Evolutionary conservation across 257 asterid species (phyloP).

Genomic region (Fraxinus americana): DNA sequence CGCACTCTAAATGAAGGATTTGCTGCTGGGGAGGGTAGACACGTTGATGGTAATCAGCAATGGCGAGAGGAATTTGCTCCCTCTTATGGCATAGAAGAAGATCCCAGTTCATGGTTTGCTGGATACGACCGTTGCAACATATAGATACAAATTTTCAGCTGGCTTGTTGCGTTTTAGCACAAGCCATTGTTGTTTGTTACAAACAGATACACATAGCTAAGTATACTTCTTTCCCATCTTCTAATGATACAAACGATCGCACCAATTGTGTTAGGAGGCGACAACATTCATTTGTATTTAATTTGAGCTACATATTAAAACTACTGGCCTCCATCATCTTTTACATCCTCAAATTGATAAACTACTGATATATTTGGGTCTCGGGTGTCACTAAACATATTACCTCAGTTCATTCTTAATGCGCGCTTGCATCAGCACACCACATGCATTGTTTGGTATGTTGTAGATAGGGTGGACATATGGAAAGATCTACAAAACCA

Average conservation of each 20-base stretch:
- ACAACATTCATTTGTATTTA: conserved; percentile 26
- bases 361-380: not conserved
- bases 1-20: conserved; percentile 36
- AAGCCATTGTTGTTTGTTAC: conserved; percentile 68
- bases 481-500: conserved; percentile 38
- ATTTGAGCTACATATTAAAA: not conserved
- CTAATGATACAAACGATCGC: conserved; percentile 26
- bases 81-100: conserved; percentile 61
- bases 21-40: conserved; percentile 23
- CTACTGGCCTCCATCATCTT: not conserved
- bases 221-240: conserved; percentile 15
- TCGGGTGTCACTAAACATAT: not conserved
- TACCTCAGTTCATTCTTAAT: not conserved
- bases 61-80: conserved; percentile 80
- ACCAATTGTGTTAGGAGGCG: conserved; percentile 29
- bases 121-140: conserved; percentile 96
- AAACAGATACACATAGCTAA: conserved; percentile 29
- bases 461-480: conserved; percentile 53
- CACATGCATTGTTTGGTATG: conserved; percentile 27
- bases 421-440: not conserved
- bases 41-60: conserved; percentile 38
- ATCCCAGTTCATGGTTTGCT: conserved; percentile 83
- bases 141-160: conserved; percentile 28
- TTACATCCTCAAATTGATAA: not conserved
- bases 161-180: not conserved